Conservation (phyloP, 2,329 filamentous ascomycete genomes). For the Eutypella sp. region DNA sequence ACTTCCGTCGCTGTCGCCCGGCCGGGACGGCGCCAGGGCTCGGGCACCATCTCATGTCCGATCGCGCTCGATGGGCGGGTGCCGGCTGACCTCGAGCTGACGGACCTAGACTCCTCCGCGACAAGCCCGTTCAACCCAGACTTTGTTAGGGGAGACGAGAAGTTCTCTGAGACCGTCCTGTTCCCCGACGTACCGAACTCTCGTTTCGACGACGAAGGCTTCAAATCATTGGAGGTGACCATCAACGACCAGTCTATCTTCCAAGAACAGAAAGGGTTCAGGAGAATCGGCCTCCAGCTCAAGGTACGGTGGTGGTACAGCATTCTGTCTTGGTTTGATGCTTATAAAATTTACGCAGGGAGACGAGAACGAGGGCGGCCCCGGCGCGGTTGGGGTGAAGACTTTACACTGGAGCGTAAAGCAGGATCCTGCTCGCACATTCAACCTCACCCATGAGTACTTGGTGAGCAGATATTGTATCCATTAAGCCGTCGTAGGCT, state of each 20-base stretch:
- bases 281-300: constrained; percentile 40
- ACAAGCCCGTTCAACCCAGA: constrained; percentile 27
- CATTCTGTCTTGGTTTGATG: not conserved
- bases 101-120: constrained; percentile 27
- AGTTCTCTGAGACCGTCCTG: constrained; percentile 22
- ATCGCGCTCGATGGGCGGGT: constrained; percentile 23
- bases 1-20: constrained; percentile 9
- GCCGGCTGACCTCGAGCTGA: constrained; percentile 14
- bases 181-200: constrained; percentile 23
- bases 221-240: constrained; percentile 38
- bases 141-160: constrained; percentile 22
- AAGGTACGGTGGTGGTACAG: constrained; percentile 3
- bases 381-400: constrained; percentile 26
- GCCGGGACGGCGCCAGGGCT: constrained; percentile 12
- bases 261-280: constrained; percentile 40
- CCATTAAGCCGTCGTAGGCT: not conserved
- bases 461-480: constrained; percentile 15
- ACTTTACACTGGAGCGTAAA: constrained; percentile 28
- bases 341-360: constrained; percentile 7
- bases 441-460: constrained; percentile 30
- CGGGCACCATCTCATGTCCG: constrained; percentile 21
- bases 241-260: constrained; percentile 40
- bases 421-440: constrained; percentile 21
- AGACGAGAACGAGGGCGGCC: constrained; percentile 35
- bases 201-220: constrained; percentile 35